Evolutionary conservation across 768 basidiomycete species (phyloP), one percentile per base, ranked within the genome.

Genomic region (Tylopilus intermedius): DNA sequence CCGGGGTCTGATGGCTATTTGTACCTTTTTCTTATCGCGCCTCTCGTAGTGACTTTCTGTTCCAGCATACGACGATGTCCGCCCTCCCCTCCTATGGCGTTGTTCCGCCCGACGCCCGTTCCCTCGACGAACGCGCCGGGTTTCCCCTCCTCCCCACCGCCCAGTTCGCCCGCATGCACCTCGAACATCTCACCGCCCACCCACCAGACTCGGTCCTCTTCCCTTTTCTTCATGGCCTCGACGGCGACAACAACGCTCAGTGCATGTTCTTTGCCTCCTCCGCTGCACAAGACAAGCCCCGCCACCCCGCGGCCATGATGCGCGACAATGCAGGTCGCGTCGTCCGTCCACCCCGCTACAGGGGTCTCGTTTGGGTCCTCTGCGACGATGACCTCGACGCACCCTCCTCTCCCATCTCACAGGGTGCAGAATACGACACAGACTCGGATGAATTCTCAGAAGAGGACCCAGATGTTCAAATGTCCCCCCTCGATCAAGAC

Each of bases 161-260:
- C 21, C 69, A 79, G 53, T 90, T 90, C 63, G 74, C 82, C 3
- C 64, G 74, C 18, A 69, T 92, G 47, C 84, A 87, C 51, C 76
- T 81, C 60, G 67, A 73, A n/a, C 80, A 89, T 58, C 72, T 82
- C 56, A 75, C 79, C 53, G 71, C 81, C 1, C 88, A 94, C 68
- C 81, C 89, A 1, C 86, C 87, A 0, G 92, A 95, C 71, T 75
- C 77, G 38, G 78, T 86, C 59, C 80, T 94, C 52, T 95, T 95
- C 67, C 92, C 92, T 0, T 95, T 93, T 71, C 72, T 92, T 14
- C 92, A 94, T 62, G 89, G 91, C 41, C 76, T 94, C 55, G 91
- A 94, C 62, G 85, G 89, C 57, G 78, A 84, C 53, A 90, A 91
- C 63, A 70, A 79, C 14, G 82, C 84, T 0, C 91, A 92, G 72